Evolutionary conservation across 2,329 filamentous ascomycete species (phyloP).

Genomic region (Thyridium curvatum): DNA sequence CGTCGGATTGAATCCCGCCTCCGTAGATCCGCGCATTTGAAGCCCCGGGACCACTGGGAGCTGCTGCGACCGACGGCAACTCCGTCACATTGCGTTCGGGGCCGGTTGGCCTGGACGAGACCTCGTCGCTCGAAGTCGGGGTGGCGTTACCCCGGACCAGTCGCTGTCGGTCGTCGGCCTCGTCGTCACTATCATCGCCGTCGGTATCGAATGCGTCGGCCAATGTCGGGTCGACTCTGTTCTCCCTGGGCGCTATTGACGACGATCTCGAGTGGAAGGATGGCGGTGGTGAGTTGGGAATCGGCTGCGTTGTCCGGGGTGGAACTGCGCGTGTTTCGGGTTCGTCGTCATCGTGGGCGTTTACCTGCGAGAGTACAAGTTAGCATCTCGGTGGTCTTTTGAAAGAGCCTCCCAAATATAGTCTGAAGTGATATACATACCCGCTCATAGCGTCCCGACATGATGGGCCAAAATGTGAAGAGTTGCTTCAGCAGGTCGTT

Average conservation of each 20-base stretch:
- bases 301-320: slow-evolving; percentile 25
- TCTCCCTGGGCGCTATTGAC: slow-evolving; percentile 48
- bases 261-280: slow-evolving; percentile 85
- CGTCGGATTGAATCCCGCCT: slow-evolving; percentile 75
- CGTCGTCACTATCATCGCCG: slow-evolving; percentile 68
- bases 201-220: slow-evolving; percentile 89
- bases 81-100: neutral
- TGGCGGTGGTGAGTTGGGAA: slow-evolving; percentile 61
- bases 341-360: slow-evolving; percentile 52
- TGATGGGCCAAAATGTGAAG: slow-evolving; percentile 20
- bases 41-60: neutral
- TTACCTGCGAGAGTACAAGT: slow-evolving; percentile 37
- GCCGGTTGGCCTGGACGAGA: slow-evolving; percentile 8
- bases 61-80: slow-evolving; percentile 12
- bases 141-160: slow-evolving; percentile 63
- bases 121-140: slow-evolving; percentile 21
- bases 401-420: no score
- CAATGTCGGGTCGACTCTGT: slow-evolving; percentile 66
- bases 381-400: no score
- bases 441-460: slow-evolving; percentile 53
- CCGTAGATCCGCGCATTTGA: slow-evolving; percentile 50
- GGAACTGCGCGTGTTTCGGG: slow-evolving; percentile 22
- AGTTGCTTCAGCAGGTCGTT: no score
- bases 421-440: slow-evolving; percentile 40
- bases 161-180: slow-evolving; percentile 76